Evolutionary conservation across 2,329 filamentous ascomycete genomes (phyloP), one percentile per base, ranked within the genome.

Genomic region (Diaporthe batatas): DNA sequence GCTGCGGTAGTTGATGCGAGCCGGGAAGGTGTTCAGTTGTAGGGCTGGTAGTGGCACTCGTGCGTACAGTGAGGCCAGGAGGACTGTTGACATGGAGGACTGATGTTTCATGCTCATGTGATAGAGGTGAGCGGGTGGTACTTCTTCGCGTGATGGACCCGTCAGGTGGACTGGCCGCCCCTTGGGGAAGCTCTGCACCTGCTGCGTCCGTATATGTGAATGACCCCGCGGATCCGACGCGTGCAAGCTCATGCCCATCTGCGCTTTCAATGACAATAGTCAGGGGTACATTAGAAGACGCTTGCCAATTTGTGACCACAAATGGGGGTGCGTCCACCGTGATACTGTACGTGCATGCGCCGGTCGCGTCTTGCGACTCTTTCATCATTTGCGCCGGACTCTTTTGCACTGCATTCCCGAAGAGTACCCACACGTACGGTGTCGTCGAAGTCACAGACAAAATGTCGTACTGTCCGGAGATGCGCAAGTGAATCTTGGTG

Each of bases 391-490:
- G 88, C 72, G 91, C 91, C 70, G 90, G 86, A 81, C 91, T 92
- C 81, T 91, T 91, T 78, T 93, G 90, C n/a, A 62, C 65, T 11
- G 73, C 70, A 29, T 89, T 87, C n/a, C 94, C 94, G 82, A 98
- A 97, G 59, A 91, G 88, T 70, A 98, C 82, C 75, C 84, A 91
- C 78, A 94, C 91, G 67, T 86, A 86, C 2, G 88, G 85, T 70
- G 84, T 79, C 54, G 85, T 87, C 73, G 86, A 87, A 42, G 86
- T 88, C 81, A 91, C 88, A 72, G 83, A 79, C 75, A 87, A 82
- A 74, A 97, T 83, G 79, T 97, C 92, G 83, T 93, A 94, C 74
- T 91, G 88, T 55, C 93, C 92, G 68, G 91, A 91, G 39, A 97
- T 89, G 79, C 93, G 92, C 75, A 98, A 87, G 73, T 89, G 88